A percentile compares a stretch with the other conserved stretches of the same genome.
Evolutionary conservation across 768 basidiomycete genomes (phyloP).

Genomic region (Macrocybe gigantea): DNA sequence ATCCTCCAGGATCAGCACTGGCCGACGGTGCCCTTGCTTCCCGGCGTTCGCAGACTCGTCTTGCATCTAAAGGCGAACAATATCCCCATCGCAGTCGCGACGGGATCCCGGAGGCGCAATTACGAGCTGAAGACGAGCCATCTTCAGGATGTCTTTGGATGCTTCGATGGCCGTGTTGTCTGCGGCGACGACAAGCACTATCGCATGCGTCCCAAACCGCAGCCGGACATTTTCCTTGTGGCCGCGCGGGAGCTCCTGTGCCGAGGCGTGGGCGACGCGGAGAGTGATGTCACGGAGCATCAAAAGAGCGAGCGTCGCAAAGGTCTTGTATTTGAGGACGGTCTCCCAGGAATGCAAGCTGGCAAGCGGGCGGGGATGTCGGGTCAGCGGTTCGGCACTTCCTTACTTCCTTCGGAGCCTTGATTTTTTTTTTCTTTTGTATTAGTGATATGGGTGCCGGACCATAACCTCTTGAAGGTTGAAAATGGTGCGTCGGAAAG

Average conservation of each 20-base stretch:
- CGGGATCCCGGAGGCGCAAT: slow-evolving; percentile 63
- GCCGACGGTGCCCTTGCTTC: slow-evolving; percentile 68
- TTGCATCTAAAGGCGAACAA: slow-evolving; percentile 59
- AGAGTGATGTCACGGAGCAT: slow-evolving; percentile 22
- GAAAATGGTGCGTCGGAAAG: slow-evolving; percentile 41
- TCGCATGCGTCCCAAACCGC: slow-evolving; percentile 65
- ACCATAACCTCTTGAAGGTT: slow-evolving; percentile 54
- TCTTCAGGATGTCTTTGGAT: slow-evolving; percentile 49
- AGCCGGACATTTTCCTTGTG: slow-evolving; percentile 74
- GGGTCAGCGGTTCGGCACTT: slow-evolving; percentile 37
- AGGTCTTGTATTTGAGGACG: slow-evolving; percentile 83
- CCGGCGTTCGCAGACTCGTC: slow-evolving; percentile 67
- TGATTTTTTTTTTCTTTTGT: slow-evolving; percentile 1
- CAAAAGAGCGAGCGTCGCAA: slow-evolving; percentile 44
- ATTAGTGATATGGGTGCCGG: slow-evolving; percentile 83
- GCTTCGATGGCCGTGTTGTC: slow-evolving; percentile 60
- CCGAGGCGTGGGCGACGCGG: slow-evolving; percentile 47
- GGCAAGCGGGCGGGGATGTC: slow-evolving; percentile 84
- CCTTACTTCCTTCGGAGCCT: not conserved
- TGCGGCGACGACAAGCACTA: slow-evolving; percentile 64
- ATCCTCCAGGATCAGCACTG: slow-evolving; percentile 56
- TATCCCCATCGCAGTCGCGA: slow-evolving; percentile 79
- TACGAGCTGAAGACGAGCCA: slow-evolving; percentile 64
- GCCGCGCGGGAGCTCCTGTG: slow-evolving; percentile 60
- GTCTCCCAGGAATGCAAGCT: slow-evolving; percentile 69